Evolutionary conservation across 305 asterid genomes (phyloP).

Genomic region (Fraxinus paxiana): DNA sequence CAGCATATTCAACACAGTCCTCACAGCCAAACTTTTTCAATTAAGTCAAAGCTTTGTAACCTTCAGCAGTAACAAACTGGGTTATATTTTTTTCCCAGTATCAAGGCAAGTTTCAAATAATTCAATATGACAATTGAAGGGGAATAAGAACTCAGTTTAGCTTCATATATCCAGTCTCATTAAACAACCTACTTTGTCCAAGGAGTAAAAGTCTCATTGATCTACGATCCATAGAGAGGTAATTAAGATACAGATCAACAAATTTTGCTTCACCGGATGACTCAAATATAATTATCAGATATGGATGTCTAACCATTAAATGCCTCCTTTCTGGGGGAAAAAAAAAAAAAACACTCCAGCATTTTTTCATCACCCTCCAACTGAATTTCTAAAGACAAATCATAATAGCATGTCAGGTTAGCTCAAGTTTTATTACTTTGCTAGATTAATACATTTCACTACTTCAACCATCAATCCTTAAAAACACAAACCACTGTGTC

Average conservation of each 20-base stretch:
- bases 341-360: neutral
- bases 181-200: neutral
- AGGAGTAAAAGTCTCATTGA: neutral
- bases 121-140: neutral
- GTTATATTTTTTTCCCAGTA: neutral
- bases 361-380: neutral
- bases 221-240: neutral
- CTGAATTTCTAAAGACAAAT: neutral
- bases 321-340: neutral
- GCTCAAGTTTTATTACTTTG: neutral
- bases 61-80: neutral
- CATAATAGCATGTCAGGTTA: neutral
- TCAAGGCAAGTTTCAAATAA: neutral
- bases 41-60: neutral
- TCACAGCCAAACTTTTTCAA: neutral
- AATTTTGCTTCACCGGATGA: neutral
- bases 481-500: neutral
- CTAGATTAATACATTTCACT: neutral
- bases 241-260: neutral
- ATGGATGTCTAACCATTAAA: neutral
- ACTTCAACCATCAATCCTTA: neutral
- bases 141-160: neutral
- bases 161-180: neutral
- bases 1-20: neutral
- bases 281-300: neutral